A percentile compares a stretch with the other conserved stretches of the same genome.
phyloP scores from a whole-genome alignment of 345 rosid genomes.

The Salix exigua region DNA sequence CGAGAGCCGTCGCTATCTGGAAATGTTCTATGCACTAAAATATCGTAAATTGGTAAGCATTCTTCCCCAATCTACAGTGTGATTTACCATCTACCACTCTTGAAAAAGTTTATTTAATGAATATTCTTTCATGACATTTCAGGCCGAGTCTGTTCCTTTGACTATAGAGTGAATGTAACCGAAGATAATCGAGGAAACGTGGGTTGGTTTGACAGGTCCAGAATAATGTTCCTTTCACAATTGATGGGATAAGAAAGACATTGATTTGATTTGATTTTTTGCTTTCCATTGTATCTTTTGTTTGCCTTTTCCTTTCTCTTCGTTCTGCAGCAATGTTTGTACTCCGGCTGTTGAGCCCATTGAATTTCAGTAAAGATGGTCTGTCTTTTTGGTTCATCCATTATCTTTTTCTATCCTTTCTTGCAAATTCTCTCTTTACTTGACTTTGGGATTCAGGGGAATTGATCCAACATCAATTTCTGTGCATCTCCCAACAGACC shows the following conservation, averaged over 20 bases:
- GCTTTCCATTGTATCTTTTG: not conserved
- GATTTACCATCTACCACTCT: not conserved
- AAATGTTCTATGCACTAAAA: constrained; percentile 87
- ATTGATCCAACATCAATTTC: not conserved
- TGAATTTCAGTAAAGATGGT: constrained; percentile 23
- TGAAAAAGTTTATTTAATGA: not conserved
- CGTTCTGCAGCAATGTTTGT: constrained; percentile 9
- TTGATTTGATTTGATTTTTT: constrained; percentile 4
- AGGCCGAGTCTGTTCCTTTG: constrained; percentile 85
- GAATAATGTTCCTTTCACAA: constrained; percentile 25
- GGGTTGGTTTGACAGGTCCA: constrained; percentile 5
- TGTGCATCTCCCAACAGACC: too few relatives aligned
- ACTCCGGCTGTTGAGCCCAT: constrained; percentile 10
- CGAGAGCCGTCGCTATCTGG: constrained; percentile 84
- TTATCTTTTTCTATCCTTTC: not conserved
- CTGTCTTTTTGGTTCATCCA: not conserved
- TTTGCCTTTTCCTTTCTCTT: not conserved
- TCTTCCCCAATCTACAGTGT: not conserved
- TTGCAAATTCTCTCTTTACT: not conserved
- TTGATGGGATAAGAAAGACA: constrained; percentile 9
- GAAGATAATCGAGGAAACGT: not conserved
- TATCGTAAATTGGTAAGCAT: constrained; percentile 64
- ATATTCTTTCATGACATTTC: constrained; percentile 8
- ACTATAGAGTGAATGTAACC: constrained; percentile 27
- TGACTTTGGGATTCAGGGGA: not conserved